These are phyloP conservation scores for Aspergillus melleus DNA, from an alignment of 2,329 filamentous ascomycete genomes.

Conservation along the genomic window DNA sequence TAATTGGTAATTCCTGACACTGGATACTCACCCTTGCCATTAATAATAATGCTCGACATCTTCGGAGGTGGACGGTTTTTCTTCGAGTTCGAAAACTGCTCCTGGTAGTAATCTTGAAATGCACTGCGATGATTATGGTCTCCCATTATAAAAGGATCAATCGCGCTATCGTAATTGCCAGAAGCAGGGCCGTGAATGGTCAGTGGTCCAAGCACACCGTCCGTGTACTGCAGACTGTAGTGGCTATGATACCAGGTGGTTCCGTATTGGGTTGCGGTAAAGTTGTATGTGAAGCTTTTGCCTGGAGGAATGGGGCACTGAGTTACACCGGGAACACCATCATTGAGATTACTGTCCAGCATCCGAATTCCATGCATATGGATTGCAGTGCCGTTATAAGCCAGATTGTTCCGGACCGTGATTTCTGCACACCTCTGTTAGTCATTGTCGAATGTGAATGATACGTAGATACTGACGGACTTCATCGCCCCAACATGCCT, in stretches of 20 bases:
- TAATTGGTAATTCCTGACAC: not conserved
- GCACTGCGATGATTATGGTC: conserved; percentile 9
- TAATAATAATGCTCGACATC: conserved; percentile 5
- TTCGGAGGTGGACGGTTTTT: not conserved
- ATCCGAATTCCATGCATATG: conserved; percentile 7
- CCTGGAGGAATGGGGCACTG: conserved; percentile 8
- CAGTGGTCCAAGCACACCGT: conserved; percentile 6
- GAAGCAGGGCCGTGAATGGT: conserved; percentile 10
- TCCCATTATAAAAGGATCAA: conserved; percentile 4
- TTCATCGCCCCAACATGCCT: conserved; percentile 9
- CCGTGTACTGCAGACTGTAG: conserved; percentile 9
- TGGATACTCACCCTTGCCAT: not conserved
- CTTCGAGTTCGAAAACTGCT: not conserved
- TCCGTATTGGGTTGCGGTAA: conserved; percentile 8
- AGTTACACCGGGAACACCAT: conserved; percentile 7
- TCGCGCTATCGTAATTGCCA: not conserved
- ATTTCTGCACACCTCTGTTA: not conserved
- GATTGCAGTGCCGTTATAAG: conserved; percentile 6
- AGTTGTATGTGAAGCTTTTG: conserved; percentile 3
- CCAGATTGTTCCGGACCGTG: conserved; percentile 6
- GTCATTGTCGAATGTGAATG: not conserved
- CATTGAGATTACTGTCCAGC: conserved; percentile 2
- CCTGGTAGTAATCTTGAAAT: conserved; percentile 6
- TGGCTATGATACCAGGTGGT: conserved; percentile 12
- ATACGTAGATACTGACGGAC: conserved; percentile 1